Evolutionary conservation across 352 stramenopile genomes (phyloP), one percentile per base, ranked within the genome.

Genomic region (Phytophthora boehmeriae): DNA sequence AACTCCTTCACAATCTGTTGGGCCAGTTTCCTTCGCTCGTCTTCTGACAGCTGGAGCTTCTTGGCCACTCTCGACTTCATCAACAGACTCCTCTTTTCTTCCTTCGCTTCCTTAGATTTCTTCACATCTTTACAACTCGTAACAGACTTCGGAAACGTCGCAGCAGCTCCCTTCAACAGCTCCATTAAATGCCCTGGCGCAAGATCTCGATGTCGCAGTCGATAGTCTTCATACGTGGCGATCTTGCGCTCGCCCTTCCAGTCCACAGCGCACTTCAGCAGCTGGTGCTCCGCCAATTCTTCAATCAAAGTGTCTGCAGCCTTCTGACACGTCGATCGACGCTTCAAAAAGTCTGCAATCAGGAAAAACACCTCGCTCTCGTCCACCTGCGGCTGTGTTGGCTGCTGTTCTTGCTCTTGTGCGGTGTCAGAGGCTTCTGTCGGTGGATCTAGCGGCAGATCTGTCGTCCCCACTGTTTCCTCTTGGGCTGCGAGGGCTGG

Each of bases 291-390:
- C 3, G 72, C 59, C 55, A 96, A 54, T 54, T 93, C 88, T 19
- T 80, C 59, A 38, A 94, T 90, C 25, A 96, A 53, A 45, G 63
- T 51, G 27, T 88, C 74, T 0, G 88, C 88, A 3, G 88, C 83
- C 30, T 81, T 80, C 32, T 76, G 62, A 30, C 84, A 96, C 36
- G 71, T 63, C 1, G 80, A 85, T 0, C 67, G 75, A 28, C 86
- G 87, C 62, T 88, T 88, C 20, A 96, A 52, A 59, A 92, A 96
- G 59, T 95, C 84, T 1, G 88, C 88, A 57, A 96, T 91, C 48
- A 96, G 70, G 68, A 95, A 96, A 51, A 87, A 85, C 25, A 96
- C 74, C 68, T 96, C 88, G 73, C 68, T 77, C 53, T 73, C 64
- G 35, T 73, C 64, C 30, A 82, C 56, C 11, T 19, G 20, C 10